Conservation (phyloP, 148 eudicot genomes). For the Vaccinium myrtillus region DNA sequence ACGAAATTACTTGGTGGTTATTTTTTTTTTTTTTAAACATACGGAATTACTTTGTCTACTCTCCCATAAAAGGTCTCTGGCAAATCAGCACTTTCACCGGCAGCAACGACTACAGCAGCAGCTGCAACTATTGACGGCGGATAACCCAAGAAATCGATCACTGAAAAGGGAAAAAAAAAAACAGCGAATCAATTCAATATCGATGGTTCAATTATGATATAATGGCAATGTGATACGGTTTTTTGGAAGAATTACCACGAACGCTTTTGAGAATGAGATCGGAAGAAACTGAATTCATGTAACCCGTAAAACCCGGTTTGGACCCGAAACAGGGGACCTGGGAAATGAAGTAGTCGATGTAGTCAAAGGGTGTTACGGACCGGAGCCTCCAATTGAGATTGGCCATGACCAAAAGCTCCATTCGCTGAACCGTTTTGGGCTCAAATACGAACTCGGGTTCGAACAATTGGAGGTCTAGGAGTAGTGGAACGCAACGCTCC, state of each 20-base stretch:
- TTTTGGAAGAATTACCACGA: constrained; percentile 25
- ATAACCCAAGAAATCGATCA: constrained; percentile 29
- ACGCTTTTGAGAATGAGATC: constrained; percentile 30
- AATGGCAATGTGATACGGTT: background rate
- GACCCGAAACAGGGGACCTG: constrained; percentile 12
- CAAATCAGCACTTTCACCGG: constrained; percentile 20
- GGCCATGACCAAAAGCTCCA: constrained; percentile 37
- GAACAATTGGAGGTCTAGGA: constrained; percentile 32
- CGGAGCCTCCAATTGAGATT: constrained; percentile 33
- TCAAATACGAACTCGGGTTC: constrained; percentile 30
- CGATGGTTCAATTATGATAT: background rate
- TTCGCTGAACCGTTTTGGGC: constrained; percentile 33
- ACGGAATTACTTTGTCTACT: constrained; percentile 24
- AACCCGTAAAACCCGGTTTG: background rate
- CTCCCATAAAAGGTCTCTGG: constrained; percentile 21
- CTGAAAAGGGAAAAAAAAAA: constrained; percentile 8
- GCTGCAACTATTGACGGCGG: constrained; percentile 36
- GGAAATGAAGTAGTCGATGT: constrained; percentile 31
- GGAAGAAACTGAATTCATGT: constrained; percentile 13
- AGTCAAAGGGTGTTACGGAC: constrained; percentile 39
- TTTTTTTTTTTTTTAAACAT: too few species aligned
- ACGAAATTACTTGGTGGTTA: too few species aligned
- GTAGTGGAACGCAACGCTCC: constrained; percentile 30
- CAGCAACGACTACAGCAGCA: constrained; percentile 31
- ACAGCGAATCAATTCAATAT: background rate